A percentile compares a stretch with the other conserved stretches of the same genome.
phyloP scores from a whole-genome alignment of 257 asterid species.

The Jaltomata sinuosa region DNA sequence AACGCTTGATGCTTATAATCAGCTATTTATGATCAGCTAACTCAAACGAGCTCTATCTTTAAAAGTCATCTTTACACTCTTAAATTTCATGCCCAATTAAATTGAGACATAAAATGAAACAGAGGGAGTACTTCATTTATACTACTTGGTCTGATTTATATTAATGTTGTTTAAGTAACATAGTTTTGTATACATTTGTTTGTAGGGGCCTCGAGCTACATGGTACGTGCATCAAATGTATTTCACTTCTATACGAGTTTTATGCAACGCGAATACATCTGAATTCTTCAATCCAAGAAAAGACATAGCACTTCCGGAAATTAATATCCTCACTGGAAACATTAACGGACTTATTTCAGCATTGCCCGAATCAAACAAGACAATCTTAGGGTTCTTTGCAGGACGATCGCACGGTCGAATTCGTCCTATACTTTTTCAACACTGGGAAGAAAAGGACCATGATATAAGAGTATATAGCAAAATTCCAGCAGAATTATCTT shows the following conservation, averaged over 20 bases:
- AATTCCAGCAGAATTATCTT: constrained; percentile 21
- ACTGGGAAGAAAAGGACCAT: constrained; percentile 40
- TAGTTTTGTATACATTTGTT: not conserved
- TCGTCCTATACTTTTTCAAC: constrained; percentile 29
- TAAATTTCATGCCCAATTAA: no score
- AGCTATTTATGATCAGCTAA: no score
- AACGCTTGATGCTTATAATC: no score
- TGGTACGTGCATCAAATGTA: constrained; percentile 53
- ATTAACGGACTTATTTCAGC: constrained; percentile 4
- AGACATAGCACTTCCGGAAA: constrained; percentile 57
- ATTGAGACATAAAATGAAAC: no score
- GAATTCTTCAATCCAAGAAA: constrained; percentile 67
- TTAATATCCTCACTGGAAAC: constrained; percentile 29
- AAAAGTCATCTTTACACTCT: no score
- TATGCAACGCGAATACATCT: constrained; percentile 69
- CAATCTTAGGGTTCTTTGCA: constrained; percentile 54
- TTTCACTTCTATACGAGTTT: constrained; percentile 54
- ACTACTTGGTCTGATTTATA: no score
- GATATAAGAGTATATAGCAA: constrained; percentile 29
- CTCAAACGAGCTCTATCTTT: no score
- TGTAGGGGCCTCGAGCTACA: constrained; percentile 65
- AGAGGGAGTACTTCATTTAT: no score
- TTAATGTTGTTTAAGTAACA: no score
- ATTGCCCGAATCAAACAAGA: constrained; percentile 12
- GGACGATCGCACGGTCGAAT: constrained; percentile 52